These are phyloP conservation scores for Penicillium riverlandense DNA, from an alignment of 495 filamentous ascomycete species.

Conservation along the genomic window DNA sequence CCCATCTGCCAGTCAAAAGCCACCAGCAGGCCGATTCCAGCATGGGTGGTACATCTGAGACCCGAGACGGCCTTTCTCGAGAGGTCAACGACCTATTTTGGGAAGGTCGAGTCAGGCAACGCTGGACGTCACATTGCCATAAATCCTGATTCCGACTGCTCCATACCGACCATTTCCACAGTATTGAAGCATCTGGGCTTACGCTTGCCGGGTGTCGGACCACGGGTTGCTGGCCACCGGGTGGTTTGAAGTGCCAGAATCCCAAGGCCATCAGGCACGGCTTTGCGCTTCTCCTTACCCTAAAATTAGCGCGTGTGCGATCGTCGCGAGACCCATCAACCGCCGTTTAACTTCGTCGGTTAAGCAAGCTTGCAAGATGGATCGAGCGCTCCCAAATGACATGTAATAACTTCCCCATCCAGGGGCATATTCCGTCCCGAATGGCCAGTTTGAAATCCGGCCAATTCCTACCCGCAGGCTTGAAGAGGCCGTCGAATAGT, in stretches of 20 bases:
- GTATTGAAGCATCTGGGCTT: neutral
- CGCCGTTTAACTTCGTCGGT: too few relatives aligned
- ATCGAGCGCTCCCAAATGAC: neutral
- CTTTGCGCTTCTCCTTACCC: too few relatives aligned
- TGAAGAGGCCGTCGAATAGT: neutral
- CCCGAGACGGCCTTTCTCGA: too few relatives aligned
- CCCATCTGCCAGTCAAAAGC: conserved; percentile 6
- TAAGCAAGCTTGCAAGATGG: too few relatives aligned
- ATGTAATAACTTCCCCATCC: neutral
- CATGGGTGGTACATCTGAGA: conserved; percentile 6
- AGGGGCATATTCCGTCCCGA: conserved; percentile 9
- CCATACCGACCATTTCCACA: neutral
- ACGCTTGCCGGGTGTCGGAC: too few relatives aligned
- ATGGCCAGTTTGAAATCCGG: conserved; percentile 4
- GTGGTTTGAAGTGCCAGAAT: too few relatives aligned
- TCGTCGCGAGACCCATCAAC: too few relatives aligned
- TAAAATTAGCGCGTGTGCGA: too few relatives aligned
- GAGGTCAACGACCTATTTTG: too few relatives aligned
- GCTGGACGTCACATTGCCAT: conserved; percentile 6
- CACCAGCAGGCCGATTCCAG: conserved; percentile 4
- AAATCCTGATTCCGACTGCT: neutral
- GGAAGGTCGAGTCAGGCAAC: too few relatives aligned
- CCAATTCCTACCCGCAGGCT: conserved; percentile 3
- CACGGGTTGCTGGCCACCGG: too few relatives aligned
- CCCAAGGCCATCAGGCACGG: too few relatives aligned